These are phyloP conservation scores for Bryum argenteum DNA, from an alignment of 225 moss, liverwort and hornwort species.

Conservation along the genomic window DNA sequence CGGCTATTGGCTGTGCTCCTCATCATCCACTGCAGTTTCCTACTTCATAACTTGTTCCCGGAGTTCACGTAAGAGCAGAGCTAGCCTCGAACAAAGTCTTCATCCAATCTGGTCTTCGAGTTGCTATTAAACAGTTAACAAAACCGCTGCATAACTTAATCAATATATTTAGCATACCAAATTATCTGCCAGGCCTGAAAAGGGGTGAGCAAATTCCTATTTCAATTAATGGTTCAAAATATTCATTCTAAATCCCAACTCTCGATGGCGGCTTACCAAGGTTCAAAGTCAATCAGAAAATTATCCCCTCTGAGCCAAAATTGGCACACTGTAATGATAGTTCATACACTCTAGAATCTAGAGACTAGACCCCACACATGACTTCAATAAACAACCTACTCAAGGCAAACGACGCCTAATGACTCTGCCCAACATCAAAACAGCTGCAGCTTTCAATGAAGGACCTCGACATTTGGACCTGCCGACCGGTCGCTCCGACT, in stretches of 20 bases:
- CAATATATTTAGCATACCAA: too few species aligned
- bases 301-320: neutral
- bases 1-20: too few species aligned
- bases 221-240: neutral
- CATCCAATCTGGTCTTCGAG: too few species aligned
- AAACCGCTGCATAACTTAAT: too few species aligned
- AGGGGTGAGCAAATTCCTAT: neutral
- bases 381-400: conserved; percentile 23
- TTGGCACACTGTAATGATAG: neutral
- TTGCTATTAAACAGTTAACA: too few species aligned
- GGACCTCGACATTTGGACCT: neutral
- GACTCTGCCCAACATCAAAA: conserved; percentile 29
- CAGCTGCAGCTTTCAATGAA: conserved; percentile 48
- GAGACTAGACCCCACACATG: conserved; percentile 3
- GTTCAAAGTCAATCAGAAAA: conserved; percentile 20
- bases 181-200: neutral
- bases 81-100: too few species aligned
- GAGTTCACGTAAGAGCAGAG: too few species aligned
- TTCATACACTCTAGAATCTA: neutral
- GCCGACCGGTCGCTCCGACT: conserved; percentile 9
- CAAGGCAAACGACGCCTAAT: conserved; percentile 17
- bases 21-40: too few species aligned
- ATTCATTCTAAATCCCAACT: neutral
- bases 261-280: conserved; percentile 11
- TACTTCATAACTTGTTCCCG: too few species aligned